Evolutionary conservation across 2,329 filamentous ascomycete species (phyloP), one percentile per base, ranked within the genome.

Genomic region (Chaetomium strumarium): DNA sequence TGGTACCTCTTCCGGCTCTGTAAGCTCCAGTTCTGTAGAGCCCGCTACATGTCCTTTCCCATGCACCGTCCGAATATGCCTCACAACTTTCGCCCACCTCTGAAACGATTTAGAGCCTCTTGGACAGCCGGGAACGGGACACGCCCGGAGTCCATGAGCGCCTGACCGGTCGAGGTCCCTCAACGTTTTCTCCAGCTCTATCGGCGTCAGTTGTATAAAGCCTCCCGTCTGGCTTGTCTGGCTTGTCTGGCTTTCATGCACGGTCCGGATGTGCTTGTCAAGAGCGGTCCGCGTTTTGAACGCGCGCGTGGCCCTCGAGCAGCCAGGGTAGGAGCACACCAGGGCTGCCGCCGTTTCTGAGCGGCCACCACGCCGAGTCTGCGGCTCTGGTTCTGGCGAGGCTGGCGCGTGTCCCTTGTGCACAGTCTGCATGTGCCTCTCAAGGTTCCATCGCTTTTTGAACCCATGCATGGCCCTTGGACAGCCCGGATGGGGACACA

Each of bases 241-340:
- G n/a, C n/a, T n/a, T n/a, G n/a, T n/a, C n/a, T n/a, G 38, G 56
- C 62, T 55, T 12, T 61, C 62, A 60, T 81, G 79, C 12, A 71
- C 62, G 6, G 68, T 61, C 53, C 64, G 68, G 45, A 79, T 55
- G 58, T 82, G 79, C 49, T 74, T 64, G 41, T 60, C 43, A 40
- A 75, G 58, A 39, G 70, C 70, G 9, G 42, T 12, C 5, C 66
- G 53, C 63, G 67, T 53, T 1, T 41, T 37, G 55, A 77, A 78
- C 0, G 69, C 67, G 8, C 67, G 57, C 2, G 61, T 46, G 3
- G 66, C 62, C 30, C 70, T 61, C 0, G 61, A 62, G 49, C 75
- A 78, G 16, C 62, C 59, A 1, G 55, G 46, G 29, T 72, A 62
- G 0, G 67, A 64, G 55, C 74, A 76, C 43, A 68, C 20, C 12